These are phyloP conservation scores for Leccinum truebloodii DNA, from an alignment of 768 basidiomycete genomes.

Conservation along the genomic window DNA sequence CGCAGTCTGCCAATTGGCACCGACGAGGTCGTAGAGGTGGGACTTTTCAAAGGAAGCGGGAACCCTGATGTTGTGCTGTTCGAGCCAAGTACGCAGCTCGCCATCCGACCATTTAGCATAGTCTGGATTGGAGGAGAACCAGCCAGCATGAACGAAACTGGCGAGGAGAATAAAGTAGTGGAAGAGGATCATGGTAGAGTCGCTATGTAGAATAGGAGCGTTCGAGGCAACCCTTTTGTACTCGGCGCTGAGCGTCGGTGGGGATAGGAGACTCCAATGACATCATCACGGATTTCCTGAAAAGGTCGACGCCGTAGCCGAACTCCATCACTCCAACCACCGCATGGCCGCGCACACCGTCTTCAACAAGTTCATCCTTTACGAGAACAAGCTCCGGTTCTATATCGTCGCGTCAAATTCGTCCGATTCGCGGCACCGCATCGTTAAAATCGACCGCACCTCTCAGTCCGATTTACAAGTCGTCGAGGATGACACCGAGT, in stretches of 20 bases:
- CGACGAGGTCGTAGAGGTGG: slow-evolving; percentile 51
- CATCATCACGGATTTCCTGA: slow-evolving; percentile 24
- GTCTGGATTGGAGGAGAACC: slow-evolving; percentile 48
- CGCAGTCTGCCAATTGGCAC: slow-evolving; percentile 54
- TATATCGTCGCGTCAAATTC: slow-evolving; percentile 92
- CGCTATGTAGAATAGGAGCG: background rate
- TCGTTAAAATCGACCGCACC: slow-evolving; percentile 92
- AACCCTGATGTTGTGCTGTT: slow-evolving; percentile 59
- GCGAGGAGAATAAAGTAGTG: slow-evolving; percentile 33
- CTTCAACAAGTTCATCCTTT: slow-evolving; percentile 85
- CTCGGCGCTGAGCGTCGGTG: background rate
- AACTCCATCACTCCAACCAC: background rate
- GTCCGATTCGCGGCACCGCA: slow-evolving; percentile 83
- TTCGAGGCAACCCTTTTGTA: slow-evolving; percentile 3
- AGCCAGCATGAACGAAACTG: slow-evolving; percentile 44
- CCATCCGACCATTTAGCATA: slow-evolving; percentile 59
- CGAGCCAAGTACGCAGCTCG: slow-evolving; percentile 69
- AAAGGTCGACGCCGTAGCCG: background rate
- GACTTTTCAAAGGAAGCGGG: slow-evolving; percentile 45
- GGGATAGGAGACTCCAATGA: slow-evolving; percentile 23
- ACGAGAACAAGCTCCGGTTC: slow-evolving; percentile 90
- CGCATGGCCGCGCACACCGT: slow-evolving; percentile 8
- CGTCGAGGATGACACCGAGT: slow-evolving; percentile 86
- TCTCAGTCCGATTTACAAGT: slow-evolving; percentile 72
- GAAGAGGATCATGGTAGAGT: slow-evolving; percentile 14